Evolutionary conservation across 495 filamentous ascomycete genomes (phyloP), one percentile per base, ranked within the genome.

Genomic region (Hypoxylon perforatum): DNA sequence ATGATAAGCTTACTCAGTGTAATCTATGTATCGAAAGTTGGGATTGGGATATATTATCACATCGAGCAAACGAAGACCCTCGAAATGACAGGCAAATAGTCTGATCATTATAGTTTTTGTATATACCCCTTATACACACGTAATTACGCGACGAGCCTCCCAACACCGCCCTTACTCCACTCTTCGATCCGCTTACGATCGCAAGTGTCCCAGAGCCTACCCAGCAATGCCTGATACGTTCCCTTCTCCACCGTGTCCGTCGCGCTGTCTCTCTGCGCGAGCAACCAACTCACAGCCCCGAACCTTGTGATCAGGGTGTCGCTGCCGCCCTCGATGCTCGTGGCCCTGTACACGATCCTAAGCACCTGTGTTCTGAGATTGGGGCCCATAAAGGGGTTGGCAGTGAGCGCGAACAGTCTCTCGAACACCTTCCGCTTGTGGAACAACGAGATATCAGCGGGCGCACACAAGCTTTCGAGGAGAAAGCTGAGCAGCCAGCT

Each of bases 301-400:
- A 90, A 88, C 65, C 95, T 82, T 11, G 94, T 97, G 25, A 93
- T 90, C 38, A 97, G 78, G 11, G 92, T 97, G 19, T 90, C 91
- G 72, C 92, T 93, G 0, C 93, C 95, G 3, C 87, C 89, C 46
- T 89, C 87, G 18, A 96, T 88, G 19, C 84, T 82, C 0, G 87
- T 90, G 7, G 87, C 86, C 22, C 91, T 86, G 70, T 91, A 93
- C 5, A 97, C 53, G 12, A 97, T 77, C 46, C 88, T 82, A 14
- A 97, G 58, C 19, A 97, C 81, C 76, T 90, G 90, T 42, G 86
- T 86, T 66, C 86, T 86, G 17, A 88, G 76, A 14, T 82, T 78
- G 12, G 81, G 76, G 18, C 83, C 78, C 62, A 90, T 80, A 51
- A 87, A 88, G 0, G 89, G 85, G 8, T 90, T 92, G 41, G 80